Base-by-base conservation (phyloP, 345 rosid genomes). In the Lenwebbia sp. region DNA sequence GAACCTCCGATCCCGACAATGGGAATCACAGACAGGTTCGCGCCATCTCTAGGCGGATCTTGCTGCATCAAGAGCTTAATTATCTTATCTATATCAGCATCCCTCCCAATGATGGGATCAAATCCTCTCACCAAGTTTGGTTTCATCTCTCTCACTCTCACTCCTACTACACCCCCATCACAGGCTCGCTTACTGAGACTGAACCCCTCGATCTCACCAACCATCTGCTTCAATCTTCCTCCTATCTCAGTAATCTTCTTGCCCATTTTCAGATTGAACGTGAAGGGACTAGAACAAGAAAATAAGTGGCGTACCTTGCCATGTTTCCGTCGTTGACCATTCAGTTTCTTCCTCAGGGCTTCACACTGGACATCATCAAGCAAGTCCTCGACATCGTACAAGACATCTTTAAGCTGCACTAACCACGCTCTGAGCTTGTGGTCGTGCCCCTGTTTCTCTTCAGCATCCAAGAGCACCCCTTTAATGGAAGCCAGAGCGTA, bases 1-100 rank as follows among this genome's bases (percentile, higher is more conserved):
- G 55, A 19, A 26, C 89, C 89, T 49, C 89, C 84, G 12, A 88
- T 51, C 15, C 86, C 84, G 0, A 88, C 89, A 6, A 88, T 56
- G 4, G 89, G 85, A 83, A 88, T 83, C 30, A 85, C 47, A 21
- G 74, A 85, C 10, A 82, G 40, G 15, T 82, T 47, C 5, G 1
- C 0, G 1, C 75, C 75, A 62, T 62, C 75, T 17, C 8, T 41
- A 5, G 25, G 37, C 11, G 25, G 37, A 62, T 60, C 54, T 3
- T 12, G 53, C 41, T 30, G 26, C 81, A 19, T 25, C 25, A 60
- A 52, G 41, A 44, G 81, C 9, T 60, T 23, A 50, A 84, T 13
- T 28, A 84, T 84, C 76, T 5, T 49, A 41, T 62, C 40, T 70
- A 28, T 84, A 37, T 84, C 86, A 41, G 15, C 33, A 62, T 50